phyloP scores from a whole-genome alignment of 169 alveolate species.

The Babesia bovis region DNA sequence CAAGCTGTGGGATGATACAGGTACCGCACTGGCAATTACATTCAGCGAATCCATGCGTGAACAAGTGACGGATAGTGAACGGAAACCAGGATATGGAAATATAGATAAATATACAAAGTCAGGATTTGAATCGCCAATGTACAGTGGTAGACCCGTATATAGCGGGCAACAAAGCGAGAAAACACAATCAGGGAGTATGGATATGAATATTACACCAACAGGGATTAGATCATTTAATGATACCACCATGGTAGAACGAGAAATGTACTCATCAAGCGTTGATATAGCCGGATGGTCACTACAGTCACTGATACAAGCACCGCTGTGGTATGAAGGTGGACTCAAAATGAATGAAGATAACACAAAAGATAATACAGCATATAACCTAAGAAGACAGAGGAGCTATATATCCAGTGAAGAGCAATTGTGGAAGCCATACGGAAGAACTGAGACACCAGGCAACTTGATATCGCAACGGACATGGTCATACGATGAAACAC shows the following conservation, averaged over 20 bases:
- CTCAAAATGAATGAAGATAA: not conserved
- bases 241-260: conserved; percentile 13
- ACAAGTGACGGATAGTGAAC: not conserved
- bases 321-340: conserved; percentile 59
- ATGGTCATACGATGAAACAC: conserved; percentile 1
- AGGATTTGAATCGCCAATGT: not conserved
- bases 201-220: not conserved
- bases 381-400: not conserved
- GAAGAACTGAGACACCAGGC: not conserved
- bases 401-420: not conserved
- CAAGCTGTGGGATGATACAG: conserved; percentile 51
- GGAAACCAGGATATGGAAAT: not conserved
- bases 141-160: too few species aligned
- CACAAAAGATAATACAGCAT: not conserved
- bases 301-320: conserved; percentile 55
- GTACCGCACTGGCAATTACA: conserved; percentile 21
- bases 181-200: not conserved
- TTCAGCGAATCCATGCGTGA: not conserved
- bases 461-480: conserved; percentile 4
- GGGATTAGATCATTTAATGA: not conserved
- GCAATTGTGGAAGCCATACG: not conserved
- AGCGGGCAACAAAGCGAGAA: not conserved
- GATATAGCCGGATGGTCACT: conserved; percentile 52
- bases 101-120: not conserved
- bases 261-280: conserved; percentile 22